Evolutionary conservation across 208 protist genomes (phyloP), one percentile per base, ranked within the genome.

Genomic region (Trypanosoma brucei): DNA sequence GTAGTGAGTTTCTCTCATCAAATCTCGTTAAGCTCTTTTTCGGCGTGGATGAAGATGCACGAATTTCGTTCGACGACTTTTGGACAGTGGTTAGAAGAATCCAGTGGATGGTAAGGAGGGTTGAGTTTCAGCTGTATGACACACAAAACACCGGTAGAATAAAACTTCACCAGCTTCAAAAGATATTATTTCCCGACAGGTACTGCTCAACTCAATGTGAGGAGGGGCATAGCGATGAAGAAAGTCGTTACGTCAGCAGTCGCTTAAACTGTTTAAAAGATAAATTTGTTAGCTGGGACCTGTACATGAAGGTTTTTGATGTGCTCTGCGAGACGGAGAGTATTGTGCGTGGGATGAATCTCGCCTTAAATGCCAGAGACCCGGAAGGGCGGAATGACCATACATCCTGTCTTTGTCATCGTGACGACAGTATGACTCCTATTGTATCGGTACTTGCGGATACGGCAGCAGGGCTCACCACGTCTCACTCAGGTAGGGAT

Each of bases 291-390:
- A 73, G 72, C 38, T 92, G 81, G 79, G 77, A 85, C 39, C 72
- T 78, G 13, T 92, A 85, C 53, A 68, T 84, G 51, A 86, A 79
- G 36, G 33, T 88, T 14, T 79, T 92, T 62, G 82, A 92, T 54
- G 61, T 92, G 14, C 70, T 92, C 55, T 73, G 51, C 5, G 85
- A 88, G 60, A 72, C 61, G n/a, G 78, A 88, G 39, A 53, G 7
- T 36, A 71, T 84, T 36, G 38, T 77, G 56, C 68, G 57, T 8
- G 79, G 70, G 33, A 75, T 92, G 70, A 49, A 72, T 55, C 68
- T 88, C 22, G 68, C 75, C 8, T 57, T 88, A 13, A 68, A 72
- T 46, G 66, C 85, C 7, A 59, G 75, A 34, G 79, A 78, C 54
- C 52, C 7, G 13, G 13, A 59, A 51, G 37, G 44, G 37, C 39